Evolutionary conservation across 176 grass and related monocot species (phyloP), one percentile per base, ranked within the genome.

Genomic region (Carex myosuroides): DNA sequence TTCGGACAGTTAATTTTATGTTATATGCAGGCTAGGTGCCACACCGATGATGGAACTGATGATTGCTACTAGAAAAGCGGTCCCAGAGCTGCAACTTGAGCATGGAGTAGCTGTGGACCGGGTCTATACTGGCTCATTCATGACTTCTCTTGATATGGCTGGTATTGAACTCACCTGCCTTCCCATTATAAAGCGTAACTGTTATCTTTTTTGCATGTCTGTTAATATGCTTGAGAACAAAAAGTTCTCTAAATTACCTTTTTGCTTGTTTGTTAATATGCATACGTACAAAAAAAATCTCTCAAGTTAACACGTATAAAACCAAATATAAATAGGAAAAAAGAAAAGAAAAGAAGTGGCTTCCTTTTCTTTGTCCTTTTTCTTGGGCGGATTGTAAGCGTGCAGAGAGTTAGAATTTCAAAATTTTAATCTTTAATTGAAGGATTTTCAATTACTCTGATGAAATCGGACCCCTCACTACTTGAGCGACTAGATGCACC

Each of bases 131-230:
- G 91, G 97, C 83, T 84, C 93, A 33, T 89, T 99, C 85, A 95
- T 99, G 93, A 92, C 97, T 70, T 95, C 97, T 58, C 93, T 99
- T 74, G 97, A 99, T 92, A 99, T 99, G 97, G 93, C 96, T 79
- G 96, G 96, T 99, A 39, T 52, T 62, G 39, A 65, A 44, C 18
- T 65, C 79, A 64, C 79, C 24, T 24, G 33, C 59, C 17, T 76
- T 72, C 39, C 61, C 44, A 16, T 83, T 57, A 24, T 69, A 35
- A 58, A 48, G 53, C 29, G 6, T 26, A 29, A 13, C 32, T 76
- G 42, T 41, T 67, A 13, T 57, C 60, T 53, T 53, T 55, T 52
- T 16, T 66, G 20, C 21, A 12, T 69, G 39, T 13, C 18, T 68
- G 39, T 55, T 35, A 53, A 69, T 64, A 68, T 64, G 79, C 20